phyloP scores from a whole-genome alignment of 1,284 basidiomycete species.

The Uromyces viciae-fabae region DNA sequence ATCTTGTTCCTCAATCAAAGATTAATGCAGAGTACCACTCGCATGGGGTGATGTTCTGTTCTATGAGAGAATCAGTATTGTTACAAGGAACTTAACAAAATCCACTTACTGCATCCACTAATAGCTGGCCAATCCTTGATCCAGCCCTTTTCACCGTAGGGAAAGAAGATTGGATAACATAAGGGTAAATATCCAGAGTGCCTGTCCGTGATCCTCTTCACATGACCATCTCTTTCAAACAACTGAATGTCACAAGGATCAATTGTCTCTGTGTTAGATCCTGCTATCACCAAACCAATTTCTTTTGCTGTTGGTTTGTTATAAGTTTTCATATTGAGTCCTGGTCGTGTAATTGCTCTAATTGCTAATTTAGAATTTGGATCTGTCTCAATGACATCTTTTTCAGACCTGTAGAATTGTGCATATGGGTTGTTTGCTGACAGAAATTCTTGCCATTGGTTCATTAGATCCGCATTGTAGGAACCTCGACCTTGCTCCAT shows the following conservation, averaged over 20 bases:
- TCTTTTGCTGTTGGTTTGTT: neutral
- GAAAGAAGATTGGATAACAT: conserved; percentile 15
- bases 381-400: neutral
- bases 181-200: conserved; percentile 1
- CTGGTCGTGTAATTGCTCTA: neutral
- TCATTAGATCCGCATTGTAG: neutral
- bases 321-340: neutral
- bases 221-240: neutral
- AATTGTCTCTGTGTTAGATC: no score
- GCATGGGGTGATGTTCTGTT: neutral
- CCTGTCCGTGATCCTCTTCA: neutral
- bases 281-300: neutral
- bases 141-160: neutral
- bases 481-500: neutral
- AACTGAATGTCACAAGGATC: neutral
- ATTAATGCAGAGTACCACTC: neutral
- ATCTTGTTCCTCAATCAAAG: neutral
- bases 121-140: neutral
- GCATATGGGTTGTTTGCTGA: neutral
- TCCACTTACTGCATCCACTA: neutral
- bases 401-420: neutral
- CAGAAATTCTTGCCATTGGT: neutral
- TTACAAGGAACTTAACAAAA: neutral
- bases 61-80: neutral
- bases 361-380: neutral